Conservation (phyloP, 345 rosid species). For the Cardiospermum halicacabum region DNA sequence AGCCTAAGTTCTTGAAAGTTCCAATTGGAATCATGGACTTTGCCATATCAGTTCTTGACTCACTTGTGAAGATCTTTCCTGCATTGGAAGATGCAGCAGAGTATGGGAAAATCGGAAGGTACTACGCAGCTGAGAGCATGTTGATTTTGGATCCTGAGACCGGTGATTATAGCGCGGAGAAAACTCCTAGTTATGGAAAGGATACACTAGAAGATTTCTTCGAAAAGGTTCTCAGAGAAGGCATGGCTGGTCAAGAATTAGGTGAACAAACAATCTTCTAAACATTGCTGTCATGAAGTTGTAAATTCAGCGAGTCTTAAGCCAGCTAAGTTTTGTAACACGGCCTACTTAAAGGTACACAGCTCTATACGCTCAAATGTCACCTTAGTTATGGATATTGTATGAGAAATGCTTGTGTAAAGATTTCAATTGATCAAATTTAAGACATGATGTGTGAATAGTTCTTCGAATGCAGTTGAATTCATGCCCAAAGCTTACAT, state of each 20-base stretch:
- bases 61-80: constrained; percentile 67
- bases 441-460: neutral
- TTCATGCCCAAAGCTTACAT: too few relatives aligned
- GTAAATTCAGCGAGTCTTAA: constrained; percentile 6
- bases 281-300: constrained; percentile 11
- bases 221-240: constrained; percentile 68
- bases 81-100: constrained; percentile 84
- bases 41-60: constrained; percentile 64
- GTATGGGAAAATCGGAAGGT: constrained; percentile 93
- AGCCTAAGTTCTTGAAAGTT: constrained; percentile 86
- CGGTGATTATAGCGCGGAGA: constrained; percentile 75
- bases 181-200: constrained; percentile 86
- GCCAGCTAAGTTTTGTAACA: constrained; percentile 17
- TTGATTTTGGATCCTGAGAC: constrained; percentile 77
- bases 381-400: neutral
- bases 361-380: neutral
- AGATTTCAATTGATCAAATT: neutral
- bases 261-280: constrained; percentile 84
- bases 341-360: constrained; percentile 6
- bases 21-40: constrained; percentile 95
- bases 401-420: constrained; percentile 1
- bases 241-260: constrained; percentile 92
- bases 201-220: constrained; percentile 88
- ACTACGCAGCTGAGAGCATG: constrained; percentile 96
- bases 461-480: neutral